Evolutionary conservation across 805 yeast species (phyloP).

Genomic region (Barnettozyma pratensis): DNA sequence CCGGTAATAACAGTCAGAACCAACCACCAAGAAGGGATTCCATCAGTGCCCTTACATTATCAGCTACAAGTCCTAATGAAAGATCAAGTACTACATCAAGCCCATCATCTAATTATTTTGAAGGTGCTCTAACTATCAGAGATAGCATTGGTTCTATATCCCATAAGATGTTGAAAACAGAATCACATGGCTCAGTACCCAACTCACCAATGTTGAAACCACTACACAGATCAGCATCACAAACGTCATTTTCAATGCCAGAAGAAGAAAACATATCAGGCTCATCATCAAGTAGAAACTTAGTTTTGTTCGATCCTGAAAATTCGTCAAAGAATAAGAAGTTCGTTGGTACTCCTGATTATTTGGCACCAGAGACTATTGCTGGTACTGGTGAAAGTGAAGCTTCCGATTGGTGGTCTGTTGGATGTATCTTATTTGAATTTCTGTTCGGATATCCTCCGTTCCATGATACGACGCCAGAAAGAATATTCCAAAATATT

Average conservation of each 20-base stretch:
- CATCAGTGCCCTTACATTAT: slow-evolving; percentile 16
- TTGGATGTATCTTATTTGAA: slow-evolving; percentile 93
- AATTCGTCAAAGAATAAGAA: slow-evolving; percentile 48
- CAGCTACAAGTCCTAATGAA: slow-evolving; percentile 11
- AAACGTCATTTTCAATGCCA: slow-evolving; percentile 49
- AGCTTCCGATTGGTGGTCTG: slow-evolving; percentile 97
- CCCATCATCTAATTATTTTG: slow-evolving; percentile 27
- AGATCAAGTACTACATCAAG: slow-evolving; percentile 21
- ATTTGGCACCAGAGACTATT: slow-evolving; percentile 94
- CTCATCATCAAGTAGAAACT: slow-evolving; percentile 25
- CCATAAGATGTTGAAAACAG: slow-evolving; percentile 12
- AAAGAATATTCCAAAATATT: slow-evolving; percentile 77
- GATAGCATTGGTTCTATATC: slow-evolving; percentile 12
- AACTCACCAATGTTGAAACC: slow-evolving; percentile 49
- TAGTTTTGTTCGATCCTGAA: slow-evolving; percentile 73
- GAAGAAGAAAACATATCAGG: slow-evolving; percentile 39
- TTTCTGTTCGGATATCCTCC: slow-evolving; percentile 93
- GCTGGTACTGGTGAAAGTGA: slow-evolving; percentile 78
- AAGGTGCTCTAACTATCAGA: slow-evolving; percentile 10
- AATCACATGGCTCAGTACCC: slow-evolving; percentile 13
- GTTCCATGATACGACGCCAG: slow-evolving; percentile 78
- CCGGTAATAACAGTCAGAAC: slow-evolving; percentile 3
- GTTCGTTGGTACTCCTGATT: slow-evolving; percentile 97
- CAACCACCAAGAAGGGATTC: slow-evolving; percentile 18
- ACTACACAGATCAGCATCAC: slow-evolving; percentile 45